Evolutionary conservation across 2,329 filamentous ascomycete species (phyloP).

Genomic region (Chaetomiaceae sp.): DNA sequence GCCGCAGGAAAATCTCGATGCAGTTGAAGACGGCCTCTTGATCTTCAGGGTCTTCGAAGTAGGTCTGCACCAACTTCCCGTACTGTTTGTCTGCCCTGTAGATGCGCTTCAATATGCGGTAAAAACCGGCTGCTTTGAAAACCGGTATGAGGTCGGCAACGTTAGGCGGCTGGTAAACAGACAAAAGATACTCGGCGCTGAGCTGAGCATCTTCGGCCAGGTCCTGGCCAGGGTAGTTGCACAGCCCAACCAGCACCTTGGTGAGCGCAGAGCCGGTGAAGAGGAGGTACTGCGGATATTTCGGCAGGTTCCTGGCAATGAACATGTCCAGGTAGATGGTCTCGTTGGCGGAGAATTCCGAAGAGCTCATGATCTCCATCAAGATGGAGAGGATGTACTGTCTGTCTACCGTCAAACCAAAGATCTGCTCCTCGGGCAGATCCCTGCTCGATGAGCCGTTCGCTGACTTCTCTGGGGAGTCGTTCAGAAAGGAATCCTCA

Average conservation of each 20-base stretch:
- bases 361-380: conserved; percentile 78
- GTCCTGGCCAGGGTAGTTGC: conserved; percentile 72
- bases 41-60: conserved; percentile 79
- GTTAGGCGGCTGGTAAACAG: conserved; percentile 85
- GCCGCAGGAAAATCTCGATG: conserved; percentile 66
- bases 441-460: conserved; percentile 48
- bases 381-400: conserved; percentile 91
- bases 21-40: conserved; percentile 71
- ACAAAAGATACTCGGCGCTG: conserved; percentile 92
- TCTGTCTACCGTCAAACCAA: conserved; percentile 69
- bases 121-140: conserved; percentile 76
- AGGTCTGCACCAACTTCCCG: conserved; percentile 68
- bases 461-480: conserved; percentile 57
- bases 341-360: conserved; percentile 70
- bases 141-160: conserved; percentile 67
- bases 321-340: conserved; percentile 98
- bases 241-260: conserved; percentile 73
- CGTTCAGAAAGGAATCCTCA: conserved; percentile 89
- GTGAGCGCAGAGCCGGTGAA: conserved; percentile 82
- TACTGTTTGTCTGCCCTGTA: conserved; percentile 78
- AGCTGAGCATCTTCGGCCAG: conserved; percentile 90
- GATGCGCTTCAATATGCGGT: conserved; percentile 82
- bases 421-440: conserved; percentile 59
- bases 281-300: conserved; percentile 92
- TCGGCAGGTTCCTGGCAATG: conserved; percentile 88